phyloP scores from a whole-genome alignment of 176 grass and related monocot genomes.

The Alloteropsis semialata region DNA sequence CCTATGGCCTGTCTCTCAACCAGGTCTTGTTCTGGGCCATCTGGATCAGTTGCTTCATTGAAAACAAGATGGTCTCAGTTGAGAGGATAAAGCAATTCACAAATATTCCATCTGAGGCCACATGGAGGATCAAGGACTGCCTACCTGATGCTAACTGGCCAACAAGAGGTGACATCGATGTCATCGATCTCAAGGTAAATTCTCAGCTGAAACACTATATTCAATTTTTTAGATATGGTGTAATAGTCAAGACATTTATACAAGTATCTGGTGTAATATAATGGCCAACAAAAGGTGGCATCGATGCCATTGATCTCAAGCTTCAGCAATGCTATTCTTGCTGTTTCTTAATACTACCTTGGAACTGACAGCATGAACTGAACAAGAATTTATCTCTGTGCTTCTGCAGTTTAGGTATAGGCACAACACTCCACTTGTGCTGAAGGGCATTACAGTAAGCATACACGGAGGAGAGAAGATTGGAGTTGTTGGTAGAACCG shows the following conservation, averaged over 20 bases:
- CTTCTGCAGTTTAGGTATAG: constrained; percentile 70
- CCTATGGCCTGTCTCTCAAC: constrained; percentile 92
- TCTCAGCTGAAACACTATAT: neutral
- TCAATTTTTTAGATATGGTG: neutral
- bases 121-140: constrained; percentile 77
- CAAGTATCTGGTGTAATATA: too few species aligned
- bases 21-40: constrained; percentile 65
- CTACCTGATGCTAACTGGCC: constrained; percentile 76
- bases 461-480: constrained; percentile 85
- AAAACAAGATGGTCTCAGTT: constrained; percentile 93
- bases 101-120: constrained; percentile 78
- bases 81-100: constrained; percentile 98
- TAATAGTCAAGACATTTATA: neutral
- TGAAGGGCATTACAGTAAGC: constrained; percentile 88
- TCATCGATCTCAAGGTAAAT: constrained; percentile 83
- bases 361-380: neutral
- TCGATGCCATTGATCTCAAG: neutral
- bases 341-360: too few species aligned
- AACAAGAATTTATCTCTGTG: constrained; percentile 1
- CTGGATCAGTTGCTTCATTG: constrained; percentile 93
- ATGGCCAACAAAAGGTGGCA: too few species aligned
- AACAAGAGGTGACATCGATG: constrained; percentile 63
- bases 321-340: too few species aligned
- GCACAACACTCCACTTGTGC: constrained; percentile 78
- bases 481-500: constrained; percentile 87